Base-by-base conservation (phyloP, 2,329 filamentous ascomycete species). In the Trichoderma citrinoviride region DNA sequence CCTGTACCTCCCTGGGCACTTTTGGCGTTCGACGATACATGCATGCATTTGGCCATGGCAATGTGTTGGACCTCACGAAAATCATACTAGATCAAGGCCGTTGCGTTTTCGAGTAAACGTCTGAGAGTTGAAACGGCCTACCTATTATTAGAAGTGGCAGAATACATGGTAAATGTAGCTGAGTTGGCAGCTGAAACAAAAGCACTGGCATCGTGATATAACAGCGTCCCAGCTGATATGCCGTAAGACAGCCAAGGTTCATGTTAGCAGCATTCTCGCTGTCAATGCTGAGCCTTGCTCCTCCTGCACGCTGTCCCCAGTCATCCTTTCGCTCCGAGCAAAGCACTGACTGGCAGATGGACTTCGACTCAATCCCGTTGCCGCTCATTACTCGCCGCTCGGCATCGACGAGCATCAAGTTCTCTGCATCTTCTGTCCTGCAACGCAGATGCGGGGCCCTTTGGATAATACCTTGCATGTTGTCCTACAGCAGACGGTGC, bases 361-460 rank as follows among this genome's bases (percentile, higher is more conserved):
- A 37, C 14, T 52, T 52, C 49, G 29, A 52, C 49, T 27, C 17
- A 21, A 21, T 43, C 37, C 57, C 57, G 46, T 52, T 52, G 57
- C 57, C 19, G 25, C 37, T 40, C 46, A 61, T 61, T 61, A 50
- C 57, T 61, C 57, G 44, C 43, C 41, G 57, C 57, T 47, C 47
- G 29, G 7, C 33, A 54, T 37, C 61, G 41, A 33, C 49, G 19
- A 52, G 27, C 33, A 52, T 52, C 49, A 52, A 52, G 49, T 33
- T 65, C 55, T 47, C 52, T 61, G 55, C 49, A 21, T 50, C 56
- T 33, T 55, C 29, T 47, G 49, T 64, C 43, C 33, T 57, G 61
- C 61, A 57, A 57, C 61, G 52, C 50, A 65, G 21, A 63, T 61
- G 64, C 53, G 64, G 64, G 64, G 57, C 54, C 46, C 17, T 56